These are phyloP conservation scores for Talaromyces atroroseus DNA, from an alignment of 2,329 filamentous ascomycete species.

Conservation along the genomic window DNA sequence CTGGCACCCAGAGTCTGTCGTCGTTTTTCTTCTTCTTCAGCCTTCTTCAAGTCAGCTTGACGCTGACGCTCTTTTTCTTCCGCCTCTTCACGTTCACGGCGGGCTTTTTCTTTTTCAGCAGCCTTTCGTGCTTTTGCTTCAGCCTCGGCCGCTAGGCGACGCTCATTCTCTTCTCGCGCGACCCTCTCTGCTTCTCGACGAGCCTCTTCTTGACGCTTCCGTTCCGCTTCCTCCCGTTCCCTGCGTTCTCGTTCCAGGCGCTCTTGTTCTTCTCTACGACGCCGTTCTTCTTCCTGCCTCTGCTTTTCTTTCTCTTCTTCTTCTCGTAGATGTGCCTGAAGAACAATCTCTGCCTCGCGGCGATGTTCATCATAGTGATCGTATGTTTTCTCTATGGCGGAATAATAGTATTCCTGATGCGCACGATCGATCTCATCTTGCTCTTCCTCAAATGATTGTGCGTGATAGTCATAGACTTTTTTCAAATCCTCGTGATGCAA, in stretches of 20 bases:
- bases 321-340: conserved; percentile 43
- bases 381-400: conserved; percentile 61
- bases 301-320: conserved; percentile 34
- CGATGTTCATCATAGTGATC: conserved; percentile 62
- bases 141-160: conserved; percentile 30
- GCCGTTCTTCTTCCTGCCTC: conserved; percentile 30
- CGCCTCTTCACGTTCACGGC: conserved; percentile 28
- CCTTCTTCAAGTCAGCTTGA: conserved; percentile 24
- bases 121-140: conserved; percentile 35
- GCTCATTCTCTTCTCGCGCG: conserved; percentile 38
- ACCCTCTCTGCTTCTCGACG: conserved; percentile 38
- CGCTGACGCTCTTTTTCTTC: conserved; percentile 30
- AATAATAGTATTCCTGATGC: conserved; percentile 57
- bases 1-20: conserved; percentile 23
- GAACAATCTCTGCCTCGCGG: conserved; percentile 48
- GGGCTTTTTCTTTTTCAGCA: conserved; percentile 29
- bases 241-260: conserved; percentile 24
- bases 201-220: conserved; percentile 33
- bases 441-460: conserved; percentile 47
- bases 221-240: conserved; percentile 19
- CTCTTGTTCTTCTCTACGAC: conserved; percentile 25
- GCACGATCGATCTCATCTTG: conserved; percentile 60
- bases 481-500: conserved; percentile 40
- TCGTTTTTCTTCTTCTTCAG: conserved; percentile 21
- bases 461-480: conserved; percentile 39